Conservation (phyloP, 1,284 basidiomycete species). For the Fistulinella staudtii region DNA sequence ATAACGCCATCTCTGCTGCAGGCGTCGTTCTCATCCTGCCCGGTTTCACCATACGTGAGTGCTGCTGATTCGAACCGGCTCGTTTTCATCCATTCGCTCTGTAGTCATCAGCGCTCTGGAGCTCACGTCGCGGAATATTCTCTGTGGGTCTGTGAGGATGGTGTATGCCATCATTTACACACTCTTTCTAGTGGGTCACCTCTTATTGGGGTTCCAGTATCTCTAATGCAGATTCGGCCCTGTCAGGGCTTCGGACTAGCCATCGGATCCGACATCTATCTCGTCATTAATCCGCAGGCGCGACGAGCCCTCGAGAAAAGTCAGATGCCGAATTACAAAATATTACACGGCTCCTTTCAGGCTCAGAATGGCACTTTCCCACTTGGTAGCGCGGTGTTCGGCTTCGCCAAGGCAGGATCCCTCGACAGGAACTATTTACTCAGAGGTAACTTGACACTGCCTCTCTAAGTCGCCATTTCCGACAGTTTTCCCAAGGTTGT, state of each 20-base stretch:
- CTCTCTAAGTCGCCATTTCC: too few relatives aligned
- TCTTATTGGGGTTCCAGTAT: neutral
- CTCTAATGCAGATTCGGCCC: constrained; percentile 4
- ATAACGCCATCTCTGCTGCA: constrained; percentile 77
- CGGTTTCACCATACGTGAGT: constrained; percentile 72
- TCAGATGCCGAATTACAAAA: constrained; percentile 42
- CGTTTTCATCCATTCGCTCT: constrained; percentile 8
- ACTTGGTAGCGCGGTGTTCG: constrained; percentile 56
- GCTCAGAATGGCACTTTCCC: constrained; percentile 52
- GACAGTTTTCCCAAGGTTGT: constrained; percentile 64
- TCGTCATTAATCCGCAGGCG: constrained; percentile 69
- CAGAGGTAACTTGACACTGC: neutral
- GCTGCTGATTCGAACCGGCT: constrained; percentile 9
- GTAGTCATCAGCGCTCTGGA: constrained; percentile 80
- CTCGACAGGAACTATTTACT: constrained; percentile 39
- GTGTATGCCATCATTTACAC: constrained; percentile 89
- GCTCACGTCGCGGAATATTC: constrained; percentile 77
- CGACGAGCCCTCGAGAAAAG: constrained; percentile 47
- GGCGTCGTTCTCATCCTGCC: constrained; percentile 78
- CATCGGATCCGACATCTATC: constrained; percentile 82
- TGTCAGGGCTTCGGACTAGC: constrained; percentile 77
- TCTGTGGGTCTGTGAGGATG: constrained; percentile 83
- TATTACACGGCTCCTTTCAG: constrained; percentile 59
- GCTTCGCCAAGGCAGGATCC: constrained; percentile 48
- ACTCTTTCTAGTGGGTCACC: constrained; percentile 61